Percentiles rank a stretch among this genome's conserved stretches.
Conservation (phyloP, 345 rosid species). For the Chamaenerion angustifolium region DNA sequence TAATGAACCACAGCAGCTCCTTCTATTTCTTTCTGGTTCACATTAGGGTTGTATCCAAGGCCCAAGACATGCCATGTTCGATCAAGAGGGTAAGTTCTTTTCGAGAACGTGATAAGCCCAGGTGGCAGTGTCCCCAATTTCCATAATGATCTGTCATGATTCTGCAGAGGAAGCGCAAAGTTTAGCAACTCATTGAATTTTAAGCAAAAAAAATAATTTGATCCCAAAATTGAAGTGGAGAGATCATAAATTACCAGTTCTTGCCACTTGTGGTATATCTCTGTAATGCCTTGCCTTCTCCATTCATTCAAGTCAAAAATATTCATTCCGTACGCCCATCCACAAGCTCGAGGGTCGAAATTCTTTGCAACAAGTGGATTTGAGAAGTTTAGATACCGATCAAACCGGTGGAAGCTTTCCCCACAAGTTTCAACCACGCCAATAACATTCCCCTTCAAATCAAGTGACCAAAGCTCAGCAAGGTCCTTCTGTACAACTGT, state of each 20-base stretch:
- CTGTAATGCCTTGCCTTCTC: conserved; percentile 82
- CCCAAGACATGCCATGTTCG: conserved; percentile 39
- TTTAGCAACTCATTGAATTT: neutral
- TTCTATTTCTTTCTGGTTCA: conserved; percentile 30
- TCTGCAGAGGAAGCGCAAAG: conserved; percentile 15
- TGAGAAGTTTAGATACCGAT: conserved; percentile 94
- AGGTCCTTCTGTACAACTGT: conserved; percentile 92
- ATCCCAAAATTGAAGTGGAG: no score
- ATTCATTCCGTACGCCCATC: conserved; percentile 99
- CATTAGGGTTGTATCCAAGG: conserved; percentile 35
- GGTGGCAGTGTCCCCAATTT: conserved; percentile 45
- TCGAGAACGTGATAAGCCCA: conserved; percentile 40
- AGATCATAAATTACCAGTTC: conserved; percentile 40
- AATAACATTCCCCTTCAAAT: conserved; percentile 88
- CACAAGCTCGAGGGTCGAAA: conserved; percentile 90
- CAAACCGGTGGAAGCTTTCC: conserved; percentile 91
- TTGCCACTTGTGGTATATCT: conserved; percentile 88
- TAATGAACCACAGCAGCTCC: conserved; percentile 37
- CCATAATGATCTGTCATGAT: conserved; percentile 33
- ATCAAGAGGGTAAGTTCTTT: conserved; percentile 24
- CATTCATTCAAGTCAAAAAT: conserved; percentile 79
- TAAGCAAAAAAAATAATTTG: neutral
- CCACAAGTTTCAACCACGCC: conserved; percentile 99
- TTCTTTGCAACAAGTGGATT: conserved; percentile 81
- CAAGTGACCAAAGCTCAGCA: conserved; percentile 62